These are phyloP conservation scores for Penicillium sp. DNA, from an alignment of 2,329 filamentous ascomycete genomes.

Conservation along the genomic window DNA sequence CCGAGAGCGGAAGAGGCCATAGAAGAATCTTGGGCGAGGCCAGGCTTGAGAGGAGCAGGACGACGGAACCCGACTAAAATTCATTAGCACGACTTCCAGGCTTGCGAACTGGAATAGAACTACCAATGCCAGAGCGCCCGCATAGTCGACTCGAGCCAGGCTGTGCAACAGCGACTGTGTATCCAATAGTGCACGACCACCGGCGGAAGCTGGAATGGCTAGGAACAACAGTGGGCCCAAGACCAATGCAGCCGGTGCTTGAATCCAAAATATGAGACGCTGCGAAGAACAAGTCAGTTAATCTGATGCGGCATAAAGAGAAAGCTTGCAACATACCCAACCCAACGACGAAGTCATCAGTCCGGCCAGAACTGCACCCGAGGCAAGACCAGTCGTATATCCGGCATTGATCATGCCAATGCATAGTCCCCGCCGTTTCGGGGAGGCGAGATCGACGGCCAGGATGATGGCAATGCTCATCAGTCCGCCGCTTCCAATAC, in stretches of 20 bases:
- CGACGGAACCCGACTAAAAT: conserved; percentile 61
- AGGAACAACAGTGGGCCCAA: conserved; percentile 65
- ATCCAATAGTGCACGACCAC: conserved; percentile 41
- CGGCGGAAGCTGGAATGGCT: conserved; percentile 60
- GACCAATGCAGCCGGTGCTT: conserved; percentile 65
- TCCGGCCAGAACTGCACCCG: conserved; percentile 71
- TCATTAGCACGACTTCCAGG: conserved; percentile 6
- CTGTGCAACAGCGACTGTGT: conserved; percentile 51
- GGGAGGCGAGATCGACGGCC: conserved; percentile 71
- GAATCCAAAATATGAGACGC: conserved; percentile 73
- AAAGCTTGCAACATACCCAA: conserved; percentile 59
- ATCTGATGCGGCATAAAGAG: neutral
- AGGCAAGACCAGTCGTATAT: conserved; percentile 70
- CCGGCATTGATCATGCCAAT: conserved; percentile 74
- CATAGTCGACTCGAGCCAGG: conserved; percentile 71
- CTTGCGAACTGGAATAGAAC: conserved; percentile 23
- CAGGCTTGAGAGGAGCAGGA: conserved; percentile 72
- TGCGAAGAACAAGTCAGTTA: conserved; percentile 31
- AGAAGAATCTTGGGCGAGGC: conserved; percentile 63
- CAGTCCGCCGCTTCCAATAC: conserved; percentile 70
- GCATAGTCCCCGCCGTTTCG: conserved; percentile 69
- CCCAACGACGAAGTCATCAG: conserved; percentile 64
- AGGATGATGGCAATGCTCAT: conserved; percentile 74
- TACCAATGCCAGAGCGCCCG: conserved; percentile 69
- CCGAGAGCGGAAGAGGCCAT: conserved; percentile 62